Evolutionary conservation across 192 early-diverging fungal species (phyloP).

Genomic region (Coemansia sp.): DNA sequence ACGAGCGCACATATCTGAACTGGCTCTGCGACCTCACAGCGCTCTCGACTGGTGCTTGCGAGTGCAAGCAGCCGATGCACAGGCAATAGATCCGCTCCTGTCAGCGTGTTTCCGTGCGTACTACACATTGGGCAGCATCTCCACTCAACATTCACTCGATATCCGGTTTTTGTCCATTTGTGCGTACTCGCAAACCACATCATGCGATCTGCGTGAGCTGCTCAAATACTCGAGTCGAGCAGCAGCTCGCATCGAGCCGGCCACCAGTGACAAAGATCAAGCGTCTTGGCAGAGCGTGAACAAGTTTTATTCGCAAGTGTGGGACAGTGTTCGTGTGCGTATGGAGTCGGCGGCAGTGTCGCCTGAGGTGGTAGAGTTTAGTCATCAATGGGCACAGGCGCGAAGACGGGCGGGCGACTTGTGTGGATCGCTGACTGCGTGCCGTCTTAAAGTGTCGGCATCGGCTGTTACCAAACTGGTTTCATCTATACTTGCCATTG

Average conservation of each 20-base stretch:
- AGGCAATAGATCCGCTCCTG: constrained; percentile 24
- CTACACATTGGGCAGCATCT: constrained; percentile 26
- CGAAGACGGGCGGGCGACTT: constrained; percentile 2
- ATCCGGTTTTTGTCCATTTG: constrained; percentile 28
- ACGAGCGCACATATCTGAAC: background rate
- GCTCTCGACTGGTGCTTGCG: constrained; percentile 46
- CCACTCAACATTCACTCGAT: constrained; percentile 7
- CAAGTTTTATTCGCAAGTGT: constrained; percentile 19
- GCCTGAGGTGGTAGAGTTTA: constrained; percentile 42
- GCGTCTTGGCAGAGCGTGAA: background rate
- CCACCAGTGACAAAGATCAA: background rate
- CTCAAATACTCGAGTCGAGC: constrained; percentile 30
- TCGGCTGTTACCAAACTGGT: constrained; percentile 10
- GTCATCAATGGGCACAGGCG: constrained; percentile 12
- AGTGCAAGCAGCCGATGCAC: constrained; percentile 22
- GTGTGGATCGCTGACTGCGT: constrained; percentile 9
- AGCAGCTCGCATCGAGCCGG: constrained; percentile 2
- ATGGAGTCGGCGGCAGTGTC: constrained; percentile 11
- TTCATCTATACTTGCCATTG: constrained; percentile 4
- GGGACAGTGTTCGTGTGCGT: constrained; percentile 5
- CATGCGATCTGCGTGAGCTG: constrained; percentile 37
- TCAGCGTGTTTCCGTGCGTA: constrained; percentile 43
- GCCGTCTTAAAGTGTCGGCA: background rate
- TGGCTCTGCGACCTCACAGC: constrained; percentile 15
- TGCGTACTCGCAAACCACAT: constrained; percentile 30